Conservation (phyloP, 305 asterid genomes). For the Coffea humblotiana region DNA sequence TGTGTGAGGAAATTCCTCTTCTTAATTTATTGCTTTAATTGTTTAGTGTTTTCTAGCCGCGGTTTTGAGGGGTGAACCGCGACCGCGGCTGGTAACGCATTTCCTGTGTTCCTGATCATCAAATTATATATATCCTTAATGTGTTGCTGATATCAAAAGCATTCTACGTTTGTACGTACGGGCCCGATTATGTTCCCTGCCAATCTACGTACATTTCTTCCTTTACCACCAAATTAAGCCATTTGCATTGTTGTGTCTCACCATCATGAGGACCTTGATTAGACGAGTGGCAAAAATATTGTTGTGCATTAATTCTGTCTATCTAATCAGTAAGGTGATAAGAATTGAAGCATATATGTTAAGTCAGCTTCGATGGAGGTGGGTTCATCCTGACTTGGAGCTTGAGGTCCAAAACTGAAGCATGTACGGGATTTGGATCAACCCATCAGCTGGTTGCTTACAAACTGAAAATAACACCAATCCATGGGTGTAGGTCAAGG, state of each 20-base stretch:
- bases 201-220: not conserved
- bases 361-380: not conserved
- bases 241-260: not conserved
- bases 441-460: not conserved
- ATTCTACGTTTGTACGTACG: not conserved
- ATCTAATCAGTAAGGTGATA: too few species aligned
- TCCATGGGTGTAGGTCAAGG: too few species aligned
- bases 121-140: too few species aligned
- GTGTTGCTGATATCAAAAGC: not conserved
- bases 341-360: not conserved
- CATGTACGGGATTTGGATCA: not conserved
- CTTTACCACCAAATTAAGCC: not conserved
- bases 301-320: not conserved
- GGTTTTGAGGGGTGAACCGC: constrained; percentile 12
- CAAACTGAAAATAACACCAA: not conserved
- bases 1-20: constrained; percentile 3
- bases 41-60: not conserved
- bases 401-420: not conserved
- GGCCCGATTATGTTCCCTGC: constrained; percentile 10
- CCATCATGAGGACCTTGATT: too few species aligned
- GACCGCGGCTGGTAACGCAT: not conserved
- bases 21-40: too few species aligned
- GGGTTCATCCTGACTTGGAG: not conserved
- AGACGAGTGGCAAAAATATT: not conserved
- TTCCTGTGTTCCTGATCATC: not conserved